These are phyloP conservation scores for Fusarium newnesense DNA, from an alignment of 2,329 filamentous ascomycete species.

Conservation along the genomic window DNA sequence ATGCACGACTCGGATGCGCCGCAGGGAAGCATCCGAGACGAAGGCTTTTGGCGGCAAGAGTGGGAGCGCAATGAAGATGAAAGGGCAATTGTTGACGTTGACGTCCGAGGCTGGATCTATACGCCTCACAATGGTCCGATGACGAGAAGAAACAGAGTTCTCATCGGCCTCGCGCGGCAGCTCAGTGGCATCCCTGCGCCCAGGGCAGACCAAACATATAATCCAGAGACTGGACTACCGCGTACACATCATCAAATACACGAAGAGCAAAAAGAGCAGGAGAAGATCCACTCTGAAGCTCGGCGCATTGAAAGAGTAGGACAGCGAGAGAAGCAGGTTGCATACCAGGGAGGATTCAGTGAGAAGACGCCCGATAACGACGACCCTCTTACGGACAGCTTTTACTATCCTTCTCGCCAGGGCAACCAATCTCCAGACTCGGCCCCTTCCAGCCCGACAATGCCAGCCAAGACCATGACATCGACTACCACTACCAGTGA, in stretches of 20 bases:
- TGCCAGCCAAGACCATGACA: constrained; percentile 49
- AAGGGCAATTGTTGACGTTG: constrained; percentile 89
- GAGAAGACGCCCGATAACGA: constrained; percentile 66
- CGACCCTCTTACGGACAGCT: constrained; percentile 46
- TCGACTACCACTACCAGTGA: constrained; percentile 56
- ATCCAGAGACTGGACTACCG: constrained; percentile 32
- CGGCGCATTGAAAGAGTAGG: constrained; percentile 79
- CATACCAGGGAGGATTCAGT: constrained; percentile 78
- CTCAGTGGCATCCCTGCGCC: constrained; percentile 87
- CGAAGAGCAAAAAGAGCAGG: constrained; percentile 65
- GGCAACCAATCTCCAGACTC: constrained; percentile 53
- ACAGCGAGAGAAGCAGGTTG: constrained; percentile 75
- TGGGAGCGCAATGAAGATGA: constrained; percentile 85
- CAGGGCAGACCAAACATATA: constrained; percentile 50
- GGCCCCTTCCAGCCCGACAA: constrained; percentile 56
- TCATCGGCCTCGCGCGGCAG: constrained; percentile 87
- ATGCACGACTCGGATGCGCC: constrained; percentile 45
- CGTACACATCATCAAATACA: constrained; percentile 45
- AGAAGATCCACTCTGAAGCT: constrained; percentile 78
- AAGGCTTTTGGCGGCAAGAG: constrained; percentile 80
- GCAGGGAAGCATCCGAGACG: constrained; percentile 63
- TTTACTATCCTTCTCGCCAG: constrained; percentile 45
- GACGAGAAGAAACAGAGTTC: constrained; percentile 84
- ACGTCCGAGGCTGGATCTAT: constrained; percentile 96
- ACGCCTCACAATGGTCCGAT: constrained; percentile 85